Conservation (phyloP, 148 eudicot species). For the Chenopodium album region DNA sequence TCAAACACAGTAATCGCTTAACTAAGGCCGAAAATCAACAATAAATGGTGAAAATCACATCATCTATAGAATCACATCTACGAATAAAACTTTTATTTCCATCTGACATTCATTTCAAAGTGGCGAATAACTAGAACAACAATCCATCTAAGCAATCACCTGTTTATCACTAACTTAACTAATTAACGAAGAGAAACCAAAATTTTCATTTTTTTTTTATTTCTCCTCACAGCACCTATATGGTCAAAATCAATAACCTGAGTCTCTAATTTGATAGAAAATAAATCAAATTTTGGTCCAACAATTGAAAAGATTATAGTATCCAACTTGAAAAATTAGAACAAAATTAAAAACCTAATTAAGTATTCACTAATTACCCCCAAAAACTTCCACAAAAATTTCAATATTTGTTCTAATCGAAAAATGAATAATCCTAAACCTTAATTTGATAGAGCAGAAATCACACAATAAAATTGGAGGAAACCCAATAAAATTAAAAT, state of each 20-base stretch:
- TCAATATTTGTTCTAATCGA: neutral
- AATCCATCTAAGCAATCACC: neutral
- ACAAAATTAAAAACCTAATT: neutral
- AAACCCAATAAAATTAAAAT: neutral
- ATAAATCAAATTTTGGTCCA: neutral
- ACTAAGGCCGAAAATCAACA: neutral
- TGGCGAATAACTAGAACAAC: neutral
- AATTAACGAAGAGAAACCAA: neutral
- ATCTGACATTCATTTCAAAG: neutral
- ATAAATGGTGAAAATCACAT: neutral
- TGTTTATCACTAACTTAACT: neutral
- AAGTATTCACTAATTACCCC: neutral
- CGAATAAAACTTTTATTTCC: neutral
- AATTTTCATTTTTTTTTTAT: neutral
- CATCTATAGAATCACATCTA: neutral
- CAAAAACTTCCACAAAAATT: neutral
- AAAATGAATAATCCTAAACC: conserved; percentile 6
- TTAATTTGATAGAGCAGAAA: neutral
- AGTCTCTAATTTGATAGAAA: neutral
- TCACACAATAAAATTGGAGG: neutral
- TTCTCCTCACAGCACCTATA: neutral
- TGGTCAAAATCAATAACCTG: neutral
- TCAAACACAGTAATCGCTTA: neutral
- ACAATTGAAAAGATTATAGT: too few species aligned
- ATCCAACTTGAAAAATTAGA: neutral